phyloP scores from a whole-genome alignment of 1,284 basidiomycete species.

The Cutaneotrichosporon cutaneum region DNA sequence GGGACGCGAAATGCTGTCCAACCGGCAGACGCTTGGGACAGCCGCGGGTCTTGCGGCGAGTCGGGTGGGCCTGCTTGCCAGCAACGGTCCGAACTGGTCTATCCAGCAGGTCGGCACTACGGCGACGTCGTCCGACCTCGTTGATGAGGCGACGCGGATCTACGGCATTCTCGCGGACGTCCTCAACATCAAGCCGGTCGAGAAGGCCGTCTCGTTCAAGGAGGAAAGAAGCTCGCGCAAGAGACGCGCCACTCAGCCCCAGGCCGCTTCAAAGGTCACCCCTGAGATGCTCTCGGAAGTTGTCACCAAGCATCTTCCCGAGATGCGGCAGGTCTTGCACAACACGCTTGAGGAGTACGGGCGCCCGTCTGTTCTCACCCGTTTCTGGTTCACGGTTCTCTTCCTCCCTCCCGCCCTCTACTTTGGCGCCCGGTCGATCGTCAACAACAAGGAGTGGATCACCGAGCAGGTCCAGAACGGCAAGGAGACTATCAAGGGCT shows the following conservation, averaged over 20 bases:
- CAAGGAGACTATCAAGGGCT: conserved; percentile 68
- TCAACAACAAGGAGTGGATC: conserved; percentile 50
- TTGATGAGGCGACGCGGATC: conserved; percentile 41
- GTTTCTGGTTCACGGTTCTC: conserved; percentile 52
- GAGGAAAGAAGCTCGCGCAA: background rate
- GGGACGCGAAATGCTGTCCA: conserved; percentile 46
- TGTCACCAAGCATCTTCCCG: conserved; percentile 38
- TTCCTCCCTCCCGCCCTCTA: conserved; percentile 47
- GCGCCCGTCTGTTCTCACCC: conserved; percentile 44
- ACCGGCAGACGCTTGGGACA: conserved; percentile 32
- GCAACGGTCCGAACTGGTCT: conserved; percentile 43
- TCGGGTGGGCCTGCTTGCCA: conserved; percentile 45
- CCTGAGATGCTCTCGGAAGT: conserved; percentile 37
- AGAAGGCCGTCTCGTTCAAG: conserved; percentile 13
- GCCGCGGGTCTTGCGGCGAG: conserved; percentile 39
- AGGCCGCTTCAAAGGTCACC: conserved; percentile 12
- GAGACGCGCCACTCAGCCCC: background rate
- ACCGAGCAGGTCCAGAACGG: conserved; percentile 62
- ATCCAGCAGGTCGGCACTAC: conserved; percentile 7
- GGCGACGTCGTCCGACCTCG: conserved; percentile 22
- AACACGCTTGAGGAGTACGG: conserved; percentile 33
- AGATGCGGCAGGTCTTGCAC: conserved; percentile 22
- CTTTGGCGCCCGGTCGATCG: conserved; percentile 28
- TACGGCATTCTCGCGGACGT: conserved; percentile 41
- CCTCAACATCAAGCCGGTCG: conserved; percentile 32